A percentile compares a stretch with the other conserved stretches of the same genome.
Evolutionary conservation across 148 eudicot genomes (phyloP).

Genomic region (Beta vulgaris): DNA sequence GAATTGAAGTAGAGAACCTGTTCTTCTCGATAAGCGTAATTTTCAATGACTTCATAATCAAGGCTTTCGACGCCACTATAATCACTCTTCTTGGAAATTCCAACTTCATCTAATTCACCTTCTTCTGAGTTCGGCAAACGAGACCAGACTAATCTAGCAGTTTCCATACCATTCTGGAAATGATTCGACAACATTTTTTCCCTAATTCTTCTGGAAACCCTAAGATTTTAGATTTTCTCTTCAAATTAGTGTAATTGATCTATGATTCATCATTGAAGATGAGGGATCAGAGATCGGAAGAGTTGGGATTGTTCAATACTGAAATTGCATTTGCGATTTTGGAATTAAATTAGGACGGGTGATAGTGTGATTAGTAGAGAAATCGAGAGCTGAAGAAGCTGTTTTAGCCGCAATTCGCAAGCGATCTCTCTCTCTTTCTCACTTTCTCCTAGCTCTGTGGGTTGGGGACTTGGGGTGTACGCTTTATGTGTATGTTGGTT

Average conservation of each 20-base stretch:
- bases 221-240: neutral
- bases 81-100: constrained; percentile 45
- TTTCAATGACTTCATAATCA: constrained; percentile 94
- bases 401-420: neutral
- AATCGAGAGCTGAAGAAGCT: neutral
- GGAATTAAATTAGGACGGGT: neutral
- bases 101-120: constrained; percentile 43
- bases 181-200: constrained; percentile 62
- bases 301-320: neutral
- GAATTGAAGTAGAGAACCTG: constrained; percentile 44
- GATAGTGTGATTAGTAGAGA: neutral
- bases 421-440: neutral
- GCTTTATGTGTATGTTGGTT: neutral
- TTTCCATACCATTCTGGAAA: constrained; percentile 76
- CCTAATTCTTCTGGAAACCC: constrained; percentile 13
- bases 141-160: constrained; percentile 74
- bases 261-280: neutral
- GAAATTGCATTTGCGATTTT: neutral
- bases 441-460: neutral
- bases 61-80: constrained; percentile 64
- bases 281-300: neutral
- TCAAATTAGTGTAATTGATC: neutral
- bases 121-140: constrained; percentile 67
- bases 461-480: neutral
- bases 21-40: constrained; percentile 77